Base-by-base conservation (phyloP, 495 filamentous ascomycete species). In the Cenococcum geophilum region DNA sequence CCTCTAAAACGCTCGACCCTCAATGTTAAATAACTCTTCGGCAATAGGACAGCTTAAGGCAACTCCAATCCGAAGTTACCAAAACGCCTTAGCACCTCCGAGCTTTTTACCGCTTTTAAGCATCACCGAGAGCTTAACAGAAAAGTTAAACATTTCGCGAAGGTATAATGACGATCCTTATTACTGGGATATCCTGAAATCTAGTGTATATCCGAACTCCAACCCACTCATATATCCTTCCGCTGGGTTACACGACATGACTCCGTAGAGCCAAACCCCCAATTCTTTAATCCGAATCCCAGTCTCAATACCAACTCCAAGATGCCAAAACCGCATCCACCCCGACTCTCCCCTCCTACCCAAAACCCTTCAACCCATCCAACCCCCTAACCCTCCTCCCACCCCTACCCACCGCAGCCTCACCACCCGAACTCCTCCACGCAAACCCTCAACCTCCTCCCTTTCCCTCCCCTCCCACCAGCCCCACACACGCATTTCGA, bases 401-500 rank as follows among this genome's bases (percentile, higher is more conserved):
- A 23, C 10, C 49, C 4, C 49, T 57, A 74, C 2, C 48, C 48
- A n/a, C 21, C 18, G 5, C 5, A 23, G 8, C 49, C 4, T 23
- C 55, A 74, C 72, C 72, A 72, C 40, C 69, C 67, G 60, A 72
- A 70, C 64, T 75, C 71, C 71, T 74, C 71, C 37, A 69, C 72
- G 51, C 61, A 63, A 53, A 74, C 65, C 20, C 62, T 58, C 6
- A 73, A 51, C 42, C 70, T 64, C 22, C 22, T 40, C 5, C 70
- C 71, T 27, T 58, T 14, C 45, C 45, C 27, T n/a, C n/a, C 8
- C 36, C 25, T 55, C 61, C 45, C 18, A 81, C 75, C 34, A 77
- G 63, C 2, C 66, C 65, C 0, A 82, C 76, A 67, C 80, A 82
- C 14, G 70, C 70, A 68, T 84, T 85, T 64, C 80, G 71, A 25